Conservation (phyloP, 2,329 filamentous ascomycete species). For the Talaromyces sp. region DNA sequence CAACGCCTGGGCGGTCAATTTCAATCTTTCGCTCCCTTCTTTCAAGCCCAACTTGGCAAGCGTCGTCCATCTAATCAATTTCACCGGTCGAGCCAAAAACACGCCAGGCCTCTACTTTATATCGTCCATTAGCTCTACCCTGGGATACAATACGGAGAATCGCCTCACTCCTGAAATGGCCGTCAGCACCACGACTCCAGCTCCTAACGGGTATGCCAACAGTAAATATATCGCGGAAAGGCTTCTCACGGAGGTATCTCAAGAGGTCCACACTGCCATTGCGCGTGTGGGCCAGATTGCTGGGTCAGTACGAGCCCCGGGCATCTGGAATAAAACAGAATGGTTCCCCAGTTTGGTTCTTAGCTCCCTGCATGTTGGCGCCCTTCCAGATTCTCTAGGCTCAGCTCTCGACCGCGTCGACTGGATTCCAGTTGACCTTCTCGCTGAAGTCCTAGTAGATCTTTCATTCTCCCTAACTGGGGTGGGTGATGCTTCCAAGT, state of each 20-base stretch:
- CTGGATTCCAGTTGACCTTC: slow-evolving; percentile 50
- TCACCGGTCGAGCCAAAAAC: slow-evolving; percentile 15
- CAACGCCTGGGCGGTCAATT: slow-evolving; percentile 28
- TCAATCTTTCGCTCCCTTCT: slow-evolving; percentile 13
- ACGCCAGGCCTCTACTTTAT: slow-evolving; percentile 30
- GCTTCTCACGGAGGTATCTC: slow-evolving; percentile 41
- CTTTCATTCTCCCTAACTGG: slow-evolving; percentile 17
- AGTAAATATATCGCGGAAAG: slow-evolving; percentile 46
- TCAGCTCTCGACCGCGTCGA: slow-evolving; percentile 32
- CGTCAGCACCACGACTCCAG: slow-evolving; percentile 27
- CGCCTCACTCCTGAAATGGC: slow-evolving; percentile 22
- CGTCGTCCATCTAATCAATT: slow-evolving; percentile 28
- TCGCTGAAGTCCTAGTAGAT: slow-evolving; percentile 37
- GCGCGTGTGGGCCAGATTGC: slow-evolving; percentile 41
- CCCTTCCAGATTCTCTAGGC: slow-evolving; percentile 43
- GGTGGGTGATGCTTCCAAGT: slow-evolving; percentile 39
- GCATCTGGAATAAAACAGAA: slow-evolving; percentile 60
- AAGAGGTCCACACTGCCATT: slow-evolving; percentile 24
- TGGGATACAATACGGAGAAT: slow-evolving; percentile 13
- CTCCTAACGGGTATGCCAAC: slow-evolving; percentile 38
- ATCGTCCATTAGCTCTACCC: slow-evolving; percentile 30
- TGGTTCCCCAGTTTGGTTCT: slow-evolving; percentile 47
- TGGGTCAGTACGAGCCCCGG: slow-evolving; percentile 35
- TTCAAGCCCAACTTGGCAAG: slow-evolving; percentile 17
- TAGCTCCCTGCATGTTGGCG: slow-evolving; percentile 53